These are phyloP conservation scores for Cylindricascospora bacillispora DNA, from an alignment of 1,139 yeast species.

Conservation along the genomic window DNA sequence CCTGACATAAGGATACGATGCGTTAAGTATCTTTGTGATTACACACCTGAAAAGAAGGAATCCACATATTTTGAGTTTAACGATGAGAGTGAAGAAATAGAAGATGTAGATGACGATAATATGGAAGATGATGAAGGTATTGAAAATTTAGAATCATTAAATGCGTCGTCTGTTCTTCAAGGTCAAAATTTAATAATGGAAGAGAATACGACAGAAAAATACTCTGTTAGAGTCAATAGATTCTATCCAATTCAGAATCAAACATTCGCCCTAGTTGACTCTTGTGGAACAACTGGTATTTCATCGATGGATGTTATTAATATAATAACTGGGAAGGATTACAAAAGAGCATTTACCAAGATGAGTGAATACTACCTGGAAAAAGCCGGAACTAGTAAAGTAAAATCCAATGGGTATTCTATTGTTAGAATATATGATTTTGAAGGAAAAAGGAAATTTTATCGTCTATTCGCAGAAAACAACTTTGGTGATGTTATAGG, in stretches of 20 bases:
- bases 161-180: slow-evolving; percentile 22
- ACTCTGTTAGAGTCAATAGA: slow-evolving; percentile 30
- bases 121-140: slow-evolving; percentile 22
- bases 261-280: slow-evolving; percentile 36
- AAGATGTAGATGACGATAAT: slow-evolving; percentile 9
- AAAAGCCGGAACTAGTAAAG: slow-evolving; percentile 28
- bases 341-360: slow-evolving; percentile 37
- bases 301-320: slow-evolving; percentile 43
- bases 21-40: slow-evolving; percentile 45
- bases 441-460: slow-evolving; percentile 61
- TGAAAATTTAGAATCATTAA: slow-evolving; percentile 23
- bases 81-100: slow-evolving; percentile 21
- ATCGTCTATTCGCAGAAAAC: slow-evolving; percentile 46
- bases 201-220: slow-evolving; percentile 11
- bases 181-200: slow-evolving; percentile 24
- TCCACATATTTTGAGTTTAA: slow-evolving; percentile 20
- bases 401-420: slow-evolving; percentile 25
- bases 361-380: slow-evolving; percentile 34
- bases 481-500: slow-evolving; percentile 25
- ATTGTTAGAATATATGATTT: slow-evolving; percentile 58
- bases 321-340: slow-evolving; percentile 41
- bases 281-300: slow-evolving; percentile 35
- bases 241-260: slow-evolving; percentile 56
- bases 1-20: slow-evolving; percentile 41
- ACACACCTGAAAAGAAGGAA: slow-evolving; percentile 19